These are phyloP conservation scores for Chlamydomonas sp. DNA, from an alignment of 139 green algal species.

Conservation along the genomic window DNA sequence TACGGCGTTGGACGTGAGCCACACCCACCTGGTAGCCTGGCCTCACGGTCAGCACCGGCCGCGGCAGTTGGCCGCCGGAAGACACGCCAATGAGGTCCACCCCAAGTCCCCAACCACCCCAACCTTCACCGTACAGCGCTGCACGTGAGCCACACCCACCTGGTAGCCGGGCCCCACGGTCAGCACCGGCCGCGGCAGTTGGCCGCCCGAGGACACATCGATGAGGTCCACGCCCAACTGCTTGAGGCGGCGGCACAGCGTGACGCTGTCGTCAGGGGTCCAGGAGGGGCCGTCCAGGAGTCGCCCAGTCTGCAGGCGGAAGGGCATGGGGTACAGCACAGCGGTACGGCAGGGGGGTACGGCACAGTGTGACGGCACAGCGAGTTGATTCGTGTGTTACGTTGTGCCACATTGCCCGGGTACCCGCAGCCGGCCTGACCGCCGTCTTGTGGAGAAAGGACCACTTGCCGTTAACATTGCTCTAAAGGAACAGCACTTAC, in stretches of 20 bases:
- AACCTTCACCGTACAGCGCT: too few relatives aligned
- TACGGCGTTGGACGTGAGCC: too few relatives aligned
- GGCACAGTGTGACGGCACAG: background rate
- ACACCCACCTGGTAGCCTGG: background rate
- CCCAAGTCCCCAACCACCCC: background rate
- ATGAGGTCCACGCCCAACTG: slow-evolving; percentile 19
- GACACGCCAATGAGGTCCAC: background rate
- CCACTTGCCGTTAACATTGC: too few relatives aligned
- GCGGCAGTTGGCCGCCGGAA: background rate
- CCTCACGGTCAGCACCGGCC: background rate
- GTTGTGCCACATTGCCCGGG: too few relatives aligned
- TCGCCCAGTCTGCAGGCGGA: background rate
- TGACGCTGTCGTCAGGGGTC: background rate
- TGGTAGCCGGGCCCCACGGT: slow-evolving; percentile 14
- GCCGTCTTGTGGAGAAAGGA: too few relatives aligned
- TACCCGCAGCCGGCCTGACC: too few relatives aligned
- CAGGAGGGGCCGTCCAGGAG: slow-evolving; percentile 23
- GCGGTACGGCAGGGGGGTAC: background rate
- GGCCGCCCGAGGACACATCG: slow-evolving; percentile 24
- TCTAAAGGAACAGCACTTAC: too few relatives aligned
- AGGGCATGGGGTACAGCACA: background rate
- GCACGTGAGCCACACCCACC: too few relatives aligned
- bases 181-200: background rate
- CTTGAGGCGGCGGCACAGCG: background rate
- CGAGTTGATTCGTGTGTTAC: too few relatives aligned